These are phyloP conservation scores for Epichloe bromicola DNA, from an alignment of 2,329 filamentous ascomycete genomes.

Conservation along the genomic window DNA sequence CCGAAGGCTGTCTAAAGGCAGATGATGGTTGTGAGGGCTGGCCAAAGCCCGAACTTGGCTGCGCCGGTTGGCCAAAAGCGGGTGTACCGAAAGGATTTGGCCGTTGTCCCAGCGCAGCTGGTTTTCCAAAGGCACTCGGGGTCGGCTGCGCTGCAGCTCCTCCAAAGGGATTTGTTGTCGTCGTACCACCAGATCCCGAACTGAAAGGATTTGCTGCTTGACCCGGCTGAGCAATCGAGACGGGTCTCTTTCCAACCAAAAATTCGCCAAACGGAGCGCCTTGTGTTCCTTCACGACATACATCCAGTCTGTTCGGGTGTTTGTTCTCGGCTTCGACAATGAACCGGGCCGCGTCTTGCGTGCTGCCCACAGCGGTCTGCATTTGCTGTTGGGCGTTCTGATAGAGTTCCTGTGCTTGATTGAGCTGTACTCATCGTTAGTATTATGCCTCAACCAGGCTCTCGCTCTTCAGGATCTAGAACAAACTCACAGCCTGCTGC, in stretches of 20 bases:
- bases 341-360: constrained; percentile 60
- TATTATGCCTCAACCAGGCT: neutral
- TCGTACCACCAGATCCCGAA: constrained; percentile 7
- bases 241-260: constrained; percentile 23
- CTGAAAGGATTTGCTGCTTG: constrained; percentile 31
- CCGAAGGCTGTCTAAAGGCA: constrained; percentile 29
- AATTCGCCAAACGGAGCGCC: constrained; percentile 34
- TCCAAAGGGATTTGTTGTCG: constrained; percentile 18
- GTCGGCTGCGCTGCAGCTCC: constrained; percentile 9
- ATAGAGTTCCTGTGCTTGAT: constrained; percentile 48
- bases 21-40: constrained; percentile 15
- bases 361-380: constrained; percentile 52
- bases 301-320: constrained; percentile 63
- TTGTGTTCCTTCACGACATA: constrained; percentile 36
- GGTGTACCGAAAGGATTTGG: constrained; percentile 22
- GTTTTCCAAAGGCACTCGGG: constrained; percentile 27
- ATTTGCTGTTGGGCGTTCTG: constrained; percentile 58
- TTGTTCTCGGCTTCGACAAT: constrained; percentile 51
- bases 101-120: constrained; percentile 19
- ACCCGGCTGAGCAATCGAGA: constrained; percentile 13
- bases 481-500: constrained; percentile 33
- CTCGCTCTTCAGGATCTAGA: constrained; percentile 1
- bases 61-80: constrained; percentile 23
- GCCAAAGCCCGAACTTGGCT: constrained; percentile 16
- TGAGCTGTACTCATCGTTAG: constrained; percentile 29